Evolutionary conservation across 257 asterid species (phyloP).

Genomic region (Solanum appendiculatum): DNA sequence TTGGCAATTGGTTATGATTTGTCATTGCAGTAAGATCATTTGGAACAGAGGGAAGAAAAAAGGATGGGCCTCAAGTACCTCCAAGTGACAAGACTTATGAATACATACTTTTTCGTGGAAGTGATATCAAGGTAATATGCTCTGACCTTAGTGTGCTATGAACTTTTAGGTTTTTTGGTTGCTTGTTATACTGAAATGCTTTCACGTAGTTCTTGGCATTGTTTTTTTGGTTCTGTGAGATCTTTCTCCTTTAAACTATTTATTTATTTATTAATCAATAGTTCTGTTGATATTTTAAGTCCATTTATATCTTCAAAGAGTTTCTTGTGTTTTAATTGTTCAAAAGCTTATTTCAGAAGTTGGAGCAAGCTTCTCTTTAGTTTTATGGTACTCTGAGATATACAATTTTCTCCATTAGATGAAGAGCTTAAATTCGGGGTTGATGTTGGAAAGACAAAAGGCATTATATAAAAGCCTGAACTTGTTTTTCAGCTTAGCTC

Average conservation of each 20-base stretch:
- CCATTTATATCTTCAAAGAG: neutral
- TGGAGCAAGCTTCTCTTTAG: neutral
- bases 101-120: slow-evolving; percentile 87
- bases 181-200: neutral
- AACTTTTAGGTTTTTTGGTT: neutral
- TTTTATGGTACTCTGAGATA: neutral
- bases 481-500: neutral
- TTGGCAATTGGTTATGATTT: neutral
- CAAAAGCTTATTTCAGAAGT: neutral
- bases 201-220: neutral
- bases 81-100: slow-evolving; percentile 86
- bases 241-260: neutral
- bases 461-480: neutral
- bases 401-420: neutral
- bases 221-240: neutral
- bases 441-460: neutral
- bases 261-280: neutral
- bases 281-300: neutral
- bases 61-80: slow-evolving; percentile 88
- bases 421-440: neutral
- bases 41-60: slow-evolving; percentile 94
- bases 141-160: neutral
- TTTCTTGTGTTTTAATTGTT: neutral
- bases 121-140: slow-evolving; percentile 72
- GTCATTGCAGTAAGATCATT: slow-evolving; percentile 72